Evolutionary conservation across 2,329 filamentous ascomycete genomes (phyloP).

Genomic region (Ceratocystiopsis sp.): DNA sequence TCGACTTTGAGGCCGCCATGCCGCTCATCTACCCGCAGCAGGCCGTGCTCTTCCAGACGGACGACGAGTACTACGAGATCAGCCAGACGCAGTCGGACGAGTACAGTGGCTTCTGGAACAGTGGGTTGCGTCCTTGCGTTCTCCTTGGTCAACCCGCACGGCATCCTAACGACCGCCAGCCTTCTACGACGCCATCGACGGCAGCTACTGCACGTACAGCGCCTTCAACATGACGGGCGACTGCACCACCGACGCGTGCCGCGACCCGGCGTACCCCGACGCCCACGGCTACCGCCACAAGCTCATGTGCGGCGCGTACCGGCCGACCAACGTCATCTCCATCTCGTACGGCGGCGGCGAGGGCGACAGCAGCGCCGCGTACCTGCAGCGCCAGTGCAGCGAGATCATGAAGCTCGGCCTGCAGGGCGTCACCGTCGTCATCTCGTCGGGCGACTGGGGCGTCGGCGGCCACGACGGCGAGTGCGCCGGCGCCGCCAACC

Average conservation of each 20-base stretch:
- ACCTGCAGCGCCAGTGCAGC: conserved; percentile 33
- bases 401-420: conserved; percentile 42
- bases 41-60: conserved; percentile 31
- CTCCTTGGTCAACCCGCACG: background rate
- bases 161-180: too few species aligned
- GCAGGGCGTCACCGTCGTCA: conserved; percentile 31
- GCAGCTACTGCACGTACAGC: conserved; percentile 23
- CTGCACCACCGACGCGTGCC: background rate
- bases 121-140: too few species aligned
- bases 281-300: conserved; percentile 21
- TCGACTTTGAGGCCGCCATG: conserved; percentile 22
- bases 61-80: conserved; percentile 12
- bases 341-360: conserved; percentile 38
- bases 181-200: conserved; percentile 26
- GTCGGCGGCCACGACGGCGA: conserved; percentile 22
- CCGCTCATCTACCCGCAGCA: conserved; percentile 32
- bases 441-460: conserved; percentile 33
- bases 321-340: conserved; percentile 33
- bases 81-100: conserved; percentile 13
- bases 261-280: conserved; percentile 12
- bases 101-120: conserved; percentile 5
- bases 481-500: conserved; percentile 17
- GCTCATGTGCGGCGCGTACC: conserved; percentile 22
- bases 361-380: conserved; percentile 28
- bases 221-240: too few species aligned